Evolutionary conservation across 2,329 filamentous ascomycete species (phyloP).

Genomic region (Penicillium concentricum): DNA sequence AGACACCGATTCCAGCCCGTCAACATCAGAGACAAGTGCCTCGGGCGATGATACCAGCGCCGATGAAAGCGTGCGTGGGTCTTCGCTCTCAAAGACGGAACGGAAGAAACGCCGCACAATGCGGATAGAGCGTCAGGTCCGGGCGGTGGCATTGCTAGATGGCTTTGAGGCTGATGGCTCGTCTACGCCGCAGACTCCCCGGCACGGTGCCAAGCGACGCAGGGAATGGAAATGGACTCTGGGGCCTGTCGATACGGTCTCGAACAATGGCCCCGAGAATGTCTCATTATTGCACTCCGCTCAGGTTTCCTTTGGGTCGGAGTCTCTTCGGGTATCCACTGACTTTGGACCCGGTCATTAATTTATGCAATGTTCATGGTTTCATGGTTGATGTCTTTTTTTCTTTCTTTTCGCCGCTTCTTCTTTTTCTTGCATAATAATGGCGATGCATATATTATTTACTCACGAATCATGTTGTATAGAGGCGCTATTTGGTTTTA

Average conservation of each 20-base stretch:
- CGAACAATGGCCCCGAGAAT: conserved; percentile 7
- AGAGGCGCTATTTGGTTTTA: conserved; percentile 18
- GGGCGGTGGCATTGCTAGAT: conserved; percentile 41
- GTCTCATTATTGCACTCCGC: conserved; percentile 1
- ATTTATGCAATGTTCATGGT: conserved; percentile 1
- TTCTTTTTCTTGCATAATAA: conserved; percentile 12
- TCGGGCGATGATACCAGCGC: conserved; percentile 34
- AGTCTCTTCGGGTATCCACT: neutral
- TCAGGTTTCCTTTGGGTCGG: neutral
- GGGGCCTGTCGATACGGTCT: conserved; percentile 40
- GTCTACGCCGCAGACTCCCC: conserved; percentile 53
- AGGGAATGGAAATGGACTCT: conserved; percentile 60
- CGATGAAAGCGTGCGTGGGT: conserved; percentile 7
- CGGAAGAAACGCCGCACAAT: conserved; percentile 40
- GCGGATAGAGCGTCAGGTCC: conserved; percentile 37
- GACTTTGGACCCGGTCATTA: conserved; percentile 1
- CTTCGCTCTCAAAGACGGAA: conserved; percentile 22
- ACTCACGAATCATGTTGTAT: conserved; percentile 22
- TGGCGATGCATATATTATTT: conserved; percentile 18
- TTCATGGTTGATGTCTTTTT: conserved; percentile 4
- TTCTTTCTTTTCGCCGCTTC: neutral
- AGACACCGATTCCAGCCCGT: conserved; percentile 30
- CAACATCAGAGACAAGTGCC: conserved; percentile 29
- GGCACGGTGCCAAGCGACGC: conserved; percentile 53
- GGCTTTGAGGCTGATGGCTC: conserved; percentile 47